Base-by-base conservation (phyloP, 345 rosid species). In the Cochlearia excelsa region DNA sequence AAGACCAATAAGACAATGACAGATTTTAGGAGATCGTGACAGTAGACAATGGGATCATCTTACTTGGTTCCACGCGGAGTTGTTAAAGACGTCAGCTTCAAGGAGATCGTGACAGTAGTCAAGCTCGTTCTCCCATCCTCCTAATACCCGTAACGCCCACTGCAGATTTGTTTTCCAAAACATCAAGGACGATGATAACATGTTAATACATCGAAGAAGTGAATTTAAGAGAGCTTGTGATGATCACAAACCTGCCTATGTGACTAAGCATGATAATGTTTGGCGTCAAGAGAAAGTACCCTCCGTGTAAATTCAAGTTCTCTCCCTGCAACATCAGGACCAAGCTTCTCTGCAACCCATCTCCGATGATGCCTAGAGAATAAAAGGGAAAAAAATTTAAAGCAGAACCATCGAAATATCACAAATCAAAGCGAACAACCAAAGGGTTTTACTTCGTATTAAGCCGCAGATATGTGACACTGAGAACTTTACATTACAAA, bases 31-130 rank as follows among this genome's bases (percentile, higher is more conserved):
- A 68, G 23, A 16, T 16, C 23, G 23, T 16, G 23, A 31, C 55
- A 26, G 51, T 16, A 47, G 3, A 16, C 1, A 59, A 34, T 47
- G 26, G 7, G 57, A 61, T 66, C 23, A 46, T 33, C 1, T 47
- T 79, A 80, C 97, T 90, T 89, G 99, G 75, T 87, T 93, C 99
- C 99, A 89, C 2, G 96, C 97, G 41, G 96, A 93, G 76, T 89
- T 87, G 74, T 93, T 93, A 50, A 82, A 89, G 47, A 87, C 66
- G 60, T 93, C 97, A 66, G 80, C 87, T 74, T 85, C 70, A 46
- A 87, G 87, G 54, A 93, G 96, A 65, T 75, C 70, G 23, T 57
- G 65, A 57, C 96, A 89, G 62, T 85, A 89, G 54, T 82, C 72
- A 37, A 93, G 97, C 72, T 93, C 99, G 66, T 75, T 74, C 58